Evolutionary conservation across 257 asterid species (phyloP).

Genomic region (Schizonepeta tenuifolia): DNA sequence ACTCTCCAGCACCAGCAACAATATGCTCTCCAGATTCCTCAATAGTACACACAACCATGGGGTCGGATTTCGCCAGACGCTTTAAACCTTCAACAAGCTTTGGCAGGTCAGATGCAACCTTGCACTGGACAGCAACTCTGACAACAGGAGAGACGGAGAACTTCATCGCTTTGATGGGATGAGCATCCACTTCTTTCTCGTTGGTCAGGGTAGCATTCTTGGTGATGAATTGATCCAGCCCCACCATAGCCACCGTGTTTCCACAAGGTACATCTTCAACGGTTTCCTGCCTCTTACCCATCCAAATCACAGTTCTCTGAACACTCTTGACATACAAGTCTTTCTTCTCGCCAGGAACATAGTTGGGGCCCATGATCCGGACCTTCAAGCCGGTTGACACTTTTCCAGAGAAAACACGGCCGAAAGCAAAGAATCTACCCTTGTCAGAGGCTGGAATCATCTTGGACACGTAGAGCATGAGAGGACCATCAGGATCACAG

Average conservation of each 20-base stretch:
- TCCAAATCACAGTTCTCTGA: background rate
- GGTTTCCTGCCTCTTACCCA: conserved; percentile 7
- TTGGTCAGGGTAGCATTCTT: background rate
- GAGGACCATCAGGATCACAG: background rate
- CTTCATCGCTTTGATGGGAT: background rate
- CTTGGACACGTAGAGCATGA: conserved; percentile 3
- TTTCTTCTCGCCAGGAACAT: background rate
- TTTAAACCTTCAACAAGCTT: conserved; percentile 1
- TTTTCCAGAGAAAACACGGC: background rate
- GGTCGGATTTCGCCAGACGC: background rate
- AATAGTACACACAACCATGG: background rate
- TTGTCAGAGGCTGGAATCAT: conserved; percentile 5
- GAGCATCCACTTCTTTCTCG: conserved; percentile 4
- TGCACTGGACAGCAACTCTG: conserved; percentile 6
- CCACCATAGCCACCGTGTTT: background rate
- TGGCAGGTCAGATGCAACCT: background rate
- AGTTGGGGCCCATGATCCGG: conserved; percentile 2
- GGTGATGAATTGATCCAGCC: background rate
- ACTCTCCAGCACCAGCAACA: background rate
- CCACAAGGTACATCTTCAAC: conserved; percentile 4
- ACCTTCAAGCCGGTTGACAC: background rate
- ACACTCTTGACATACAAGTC: conserved; percentile 9
- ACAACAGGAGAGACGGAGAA: background rate
- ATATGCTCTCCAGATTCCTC: conserved; percentile 2
- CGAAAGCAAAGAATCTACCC: conserved; percentile 4